Conservation (phyloP, 1,284 basidiomycete genomes). For the Pseudozyma sp. region DNA sequence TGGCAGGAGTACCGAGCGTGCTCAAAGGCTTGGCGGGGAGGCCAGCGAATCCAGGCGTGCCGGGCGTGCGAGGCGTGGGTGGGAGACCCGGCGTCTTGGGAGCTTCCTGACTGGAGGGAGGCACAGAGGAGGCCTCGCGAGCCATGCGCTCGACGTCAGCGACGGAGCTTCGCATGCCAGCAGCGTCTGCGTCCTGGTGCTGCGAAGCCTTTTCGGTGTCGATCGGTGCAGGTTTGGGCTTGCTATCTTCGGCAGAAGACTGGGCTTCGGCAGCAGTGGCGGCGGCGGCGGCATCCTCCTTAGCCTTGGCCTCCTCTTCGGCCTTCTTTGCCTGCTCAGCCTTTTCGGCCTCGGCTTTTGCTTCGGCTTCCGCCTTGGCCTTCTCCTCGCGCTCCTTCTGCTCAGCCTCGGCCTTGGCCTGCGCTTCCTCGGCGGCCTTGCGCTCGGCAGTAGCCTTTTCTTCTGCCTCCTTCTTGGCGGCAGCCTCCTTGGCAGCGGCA, state of each 20-base stretch:
- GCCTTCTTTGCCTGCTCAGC: constrained; percentile 34
- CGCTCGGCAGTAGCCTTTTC: constrained; percentile 42
- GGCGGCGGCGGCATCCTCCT: constrained; percentile 36
- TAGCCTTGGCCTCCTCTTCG: constrained; percentile 25
- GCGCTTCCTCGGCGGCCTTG: constrained; percentile 44
- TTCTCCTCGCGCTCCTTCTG: constrained; percentile 46
- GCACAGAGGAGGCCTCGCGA: constrained; percentile 62
- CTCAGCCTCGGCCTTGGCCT: constrained; percentile 38
- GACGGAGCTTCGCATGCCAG: constrained; percentile 51
- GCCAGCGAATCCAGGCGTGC: constrained; percentile 63
- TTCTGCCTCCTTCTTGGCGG: constrained; percentile 41
- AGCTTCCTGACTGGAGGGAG: constrained; percentile 57
- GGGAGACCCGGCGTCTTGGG: constrained; percentile 56
- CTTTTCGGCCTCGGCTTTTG: constrained; percentile 22
- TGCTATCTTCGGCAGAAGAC: constrained; percentile 37
- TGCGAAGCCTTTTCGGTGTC: constrained; percentile 43
- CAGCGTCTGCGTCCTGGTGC: constrained; percentile 39
- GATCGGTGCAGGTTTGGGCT: constrained; percentile 51
- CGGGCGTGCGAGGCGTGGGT: constrained; percentile 60
- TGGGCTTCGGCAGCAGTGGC: constrained; percentile 39
- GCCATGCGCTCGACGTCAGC: constrained; percentile 65
- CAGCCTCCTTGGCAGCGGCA: constrained; percentile 38
- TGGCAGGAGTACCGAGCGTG: constrained; percentile 42
- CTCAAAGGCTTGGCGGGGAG: constrained; percentile 63
- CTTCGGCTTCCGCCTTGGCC: constrained; percentile 39